A percentile compares a stretch with the other conserved stretches of the same genome.
phyloP scores from a whole-genome alignment of 164 flowering plant genomes.

The Vitis labrusca region DNA sequence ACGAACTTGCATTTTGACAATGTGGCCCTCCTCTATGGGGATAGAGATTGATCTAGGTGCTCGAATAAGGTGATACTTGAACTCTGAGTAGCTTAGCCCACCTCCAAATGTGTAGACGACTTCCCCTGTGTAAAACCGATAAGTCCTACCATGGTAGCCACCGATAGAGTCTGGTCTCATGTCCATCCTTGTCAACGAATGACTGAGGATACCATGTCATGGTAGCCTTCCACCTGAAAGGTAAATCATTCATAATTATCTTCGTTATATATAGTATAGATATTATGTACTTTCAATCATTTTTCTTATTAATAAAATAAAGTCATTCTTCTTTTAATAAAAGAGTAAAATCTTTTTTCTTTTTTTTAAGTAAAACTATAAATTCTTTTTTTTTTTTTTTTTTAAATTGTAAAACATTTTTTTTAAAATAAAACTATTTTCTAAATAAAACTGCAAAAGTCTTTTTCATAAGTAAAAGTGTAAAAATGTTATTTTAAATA shows the following conservation, averaged over 20 bases:
- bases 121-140: slow-evolving; percentile 85
- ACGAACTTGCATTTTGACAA: slow-evolving; percentile 60
- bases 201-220: slow-evolving; percentile 97
- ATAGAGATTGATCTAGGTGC: slow-evolving; percentile 63
- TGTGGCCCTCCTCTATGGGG: slow-evolving; percentile 63
- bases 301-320: too few relatives aligned
- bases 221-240: slow-evolving; percentile 88
- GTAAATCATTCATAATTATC: neutral
- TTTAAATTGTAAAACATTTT: too few relatives aligned
- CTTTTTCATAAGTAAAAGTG: too few relatives aligned
- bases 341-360: too few relatives aligned
- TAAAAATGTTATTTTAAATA: too few relatives aligned
- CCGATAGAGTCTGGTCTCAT: slow-evolving; percentile 83
- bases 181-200: slow-evolving; percentile 85
- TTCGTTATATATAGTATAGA: too few relatives aligned
- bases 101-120: slow-evolving; percentile 77
- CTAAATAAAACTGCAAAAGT: too few relatives aligned
- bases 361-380: too few relatives aligned
- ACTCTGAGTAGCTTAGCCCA: slow-evolving; percentile 72
- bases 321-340: too few relatives aligned
- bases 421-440: too few relatives aligned
- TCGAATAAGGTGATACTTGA: slow-evolving; percentile 52
- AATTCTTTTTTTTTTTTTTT: too few relatives aligned
- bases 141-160: slow-evolving; percentile 88
- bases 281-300: too few relatives aligned